phyloP scores from a whole-genome alignment of 352 stramenopile species.

The Pythium utonaiense region DNA sequence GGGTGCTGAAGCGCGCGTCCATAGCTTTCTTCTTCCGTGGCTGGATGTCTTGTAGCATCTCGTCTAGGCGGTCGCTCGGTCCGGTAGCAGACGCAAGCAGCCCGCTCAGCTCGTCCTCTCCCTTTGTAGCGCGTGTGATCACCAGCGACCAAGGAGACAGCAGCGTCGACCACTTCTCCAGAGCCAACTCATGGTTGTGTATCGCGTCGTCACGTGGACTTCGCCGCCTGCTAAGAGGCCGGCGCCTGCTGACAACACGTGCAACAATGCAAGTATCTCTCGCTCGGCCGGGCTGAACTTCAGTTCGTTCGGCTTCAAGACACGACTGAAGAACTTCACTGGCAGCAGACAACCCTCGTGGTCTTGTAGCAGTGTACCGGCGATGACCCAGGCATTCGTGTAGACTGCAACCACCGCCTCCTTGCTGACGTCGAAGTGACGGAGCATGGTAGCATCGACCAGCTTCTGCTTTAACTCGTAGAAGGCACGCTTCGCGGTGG shows the following conservation, averaged over 20 bases:
- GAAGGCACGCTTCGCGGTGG: constrained; percentile 5
- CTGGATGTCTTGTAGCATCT: not conserved
- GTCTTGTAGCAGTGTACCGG: constrained; percentile 12
- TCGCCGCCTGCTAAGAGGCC: constrained; percentile 9
- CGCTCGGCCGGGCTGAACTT: constrained; percentile 9
- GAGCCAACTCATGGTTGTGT: constrained; percentile 21
- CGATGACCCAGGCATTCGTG: constrained; percentile 18
- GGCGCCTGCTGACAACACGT: not conserved
- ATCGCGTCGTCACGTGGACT: constrained; percentile 11
- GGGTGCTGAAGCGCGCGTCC: not conserved
- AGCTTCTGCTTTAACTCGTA: constrained; percentile 13
- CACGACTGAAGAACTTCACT: constrained; percentile 17
- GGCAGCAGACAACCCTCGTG: constrained; percentile 11
- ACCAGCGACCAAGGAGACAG: constrained; percentile 14
- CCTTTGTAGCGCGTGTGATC: constrained; percentile 12
- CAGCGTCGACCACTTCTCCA: constrained; percentile 17
- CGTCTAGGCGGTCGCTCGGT: not conserved
- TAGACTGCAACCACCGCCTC: constrained; percentile 10
- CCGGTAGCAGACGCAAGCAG: constrained; percentile 10
- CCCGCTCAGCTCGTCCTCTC: not conserved
- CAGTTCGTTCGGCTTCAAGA: constrained; percentile 18
- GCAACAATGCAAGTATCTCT: constrained; percentile 17
- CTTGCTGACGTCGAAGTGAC: not conserved
- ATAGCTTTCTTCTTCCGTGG: not conserved
- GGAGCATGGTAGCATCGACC: constrained; percentile 4